Evolutionary conservation across 306 rosid species (phyloP).

Genomic region (Quercus cerris): DNA sequence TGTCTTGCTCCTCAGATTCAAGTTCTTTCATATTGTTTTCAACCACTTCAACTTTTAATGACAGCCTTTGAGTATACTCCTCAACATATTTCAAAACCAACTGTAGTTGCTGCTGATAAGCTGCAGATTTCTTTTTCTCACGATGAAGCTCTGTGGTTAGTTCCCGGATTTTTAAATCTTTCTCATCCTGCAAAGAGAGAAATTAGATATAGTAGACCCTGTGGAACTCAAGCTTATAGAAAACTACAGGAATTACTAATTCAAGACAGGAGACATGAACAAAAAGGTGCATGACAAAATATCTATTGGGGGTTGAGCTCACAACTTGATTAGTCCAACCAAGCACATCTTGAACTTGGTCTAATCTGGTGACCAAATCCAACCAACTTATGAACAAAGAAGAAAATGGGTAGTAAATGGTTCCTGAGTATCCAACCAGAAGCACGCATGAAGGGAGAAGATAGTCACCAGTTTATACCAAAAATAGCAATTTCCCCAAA

Average conservation of each 20-base stretch:
- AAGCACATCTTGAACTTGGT: neutral
- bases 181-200: constrained; percentile 15
- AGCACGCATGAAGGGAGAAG: neutral
- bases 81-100: constrained; percentile 18
- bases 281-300: neutral
- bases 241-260: neutral
- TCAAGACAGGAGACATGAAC: neutral
- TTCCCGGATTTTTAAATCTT: constrained; percentile 20
- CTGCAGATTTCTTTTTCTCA: constrained; percentile 19
- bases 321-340: neutral
- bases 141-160: constrained; percentile 18
- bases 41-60: constrained; percentile 15
- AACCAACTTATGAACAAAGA: neutral
- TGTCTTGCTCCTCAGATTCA: constrained; percentile 8
- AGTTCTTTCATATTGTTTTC: constrained; percentile 6
- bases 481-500: neutral
- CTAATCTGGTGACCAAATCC: neutral
- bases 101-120: constrained; percentile 21
- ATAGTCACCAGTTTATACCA: neutral
- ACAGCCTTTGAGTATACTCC: constrained; percentile 19
- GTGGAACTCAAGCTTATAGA: neutral
- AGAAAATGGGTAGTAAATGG: neutral
- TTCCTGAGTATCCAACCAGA: neutral
- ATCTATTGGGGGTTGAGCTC: neutral
- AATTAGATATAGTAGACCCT: neutral